These are phyloP conservation scores for Corinectria fuckeliana DNA, from an alignment of 2,329 filamentous ascomycete species.

Conservation along the genomic window DNA sequence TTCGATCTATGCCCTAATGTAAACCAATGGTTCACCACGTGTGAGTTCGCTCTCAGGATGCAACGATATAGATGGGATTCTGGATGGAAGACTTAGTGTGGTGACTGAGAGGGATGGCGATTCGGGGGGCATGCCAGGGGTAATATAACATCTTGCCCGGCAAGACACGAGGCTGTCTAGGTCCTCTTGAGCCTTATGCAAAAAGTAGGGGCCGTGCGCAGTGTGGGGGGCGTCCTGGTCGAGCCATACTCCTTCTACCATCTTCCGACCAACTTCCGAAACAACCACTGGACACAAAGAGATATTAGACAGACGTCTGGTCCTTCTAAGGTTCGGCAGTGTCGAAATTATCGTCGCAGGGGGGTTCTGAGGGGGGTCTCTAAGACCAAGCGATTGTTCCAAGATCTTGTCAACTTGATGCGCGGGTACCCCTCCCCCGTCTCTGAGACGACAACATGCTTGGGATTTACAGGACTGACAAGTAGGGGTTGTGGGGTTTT, in stretches of 20 bases:
- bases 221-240: not conserved
- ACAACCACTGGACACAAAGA: not conserved
- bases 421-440: slow-evolving; percentile 11
- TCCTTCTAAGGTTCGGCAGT: too few relatives aligned
- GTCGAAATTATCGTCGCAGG: not conserved
- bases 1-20: not conserved
- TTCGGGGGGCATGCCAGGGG: not conserved
- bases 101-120: not conserved
- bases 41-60: too few relatives aligned
- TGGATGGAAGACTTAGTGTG: not conserved
- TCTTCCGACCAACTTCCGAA: not conserved
- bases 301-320: not conserved
- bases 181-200: not conserved
- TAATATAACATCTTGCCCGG: not conserved
- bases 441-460: not conserved
- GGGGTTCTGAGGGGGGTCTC: not conserved
- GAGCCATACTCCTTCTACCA: not conserved
- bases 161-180: not conserved
- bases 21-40: not conserved
- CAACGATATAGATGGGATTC: not conserved
- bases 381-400: slow-evolving; percentile 5
- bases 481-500: not conserved
- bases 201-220: not conserved
- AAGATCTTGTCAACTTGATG: slow-evolving; percentile 22
- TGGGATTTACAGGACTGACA: not conserved